These are phyloP conservation scores for Solanum chacoense DNA, from an alignment of 305 asterid species.

Conservation along the genomic window DNA sequence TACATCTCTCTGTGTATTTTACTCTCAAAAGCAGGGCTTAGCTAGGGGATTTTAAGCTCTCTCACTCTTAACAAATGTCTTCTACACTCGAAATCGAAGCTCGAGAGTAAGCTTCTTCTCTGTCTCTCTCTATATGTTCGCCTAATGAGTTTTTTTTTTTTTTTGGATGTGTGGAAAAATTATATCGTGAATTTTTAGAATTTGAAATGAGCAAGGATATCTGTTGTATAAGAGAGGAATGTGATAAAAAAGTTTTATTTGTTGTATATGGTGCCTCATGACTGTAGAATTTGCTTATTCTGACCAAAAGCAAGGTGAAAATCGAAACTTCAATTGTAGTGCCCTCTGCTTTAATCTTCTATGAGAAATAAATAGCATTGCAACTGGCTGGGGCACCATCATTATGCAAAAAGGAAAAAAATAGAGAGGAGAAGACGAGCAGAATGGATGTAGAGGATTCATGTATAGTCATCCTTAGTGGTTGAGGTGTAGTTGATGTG, in stretches of 20 bases:
- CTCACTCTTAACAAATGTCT: conserved; percentile 35
- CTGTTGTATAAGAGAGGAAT: not conserved
- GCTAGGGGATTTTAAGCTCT: not conserved
- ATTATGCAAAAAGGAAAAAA: not conserved
- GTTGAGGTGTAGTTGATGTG: not conserved
- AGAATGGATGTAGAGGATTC: not conserved
- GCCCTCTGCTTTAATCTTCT: not conserved
- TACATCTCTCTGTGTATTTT: not conserved
- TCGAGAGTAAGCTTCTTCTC: conserved; percentile 53
- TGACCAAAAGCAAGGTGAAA: not conserved
- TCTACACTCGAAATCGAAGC: conserved; percentile 96
- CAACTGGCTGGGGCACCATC: not conserved
- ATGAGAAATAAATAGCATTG: not conserved
- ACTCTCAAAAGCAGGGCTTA: not conserved
- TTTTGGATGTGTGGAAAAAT: not conserved
- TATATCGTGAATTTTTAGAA: not conserved
- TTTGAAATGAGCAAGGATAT: not conserved
- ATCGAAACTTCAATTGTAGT: not conserved
- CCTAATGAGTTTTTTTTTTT: not conserved
- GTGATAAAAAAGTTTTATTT: not conserved
- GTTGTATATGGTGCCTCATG: not conserved
- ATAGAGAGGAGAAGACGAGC: not conserved
- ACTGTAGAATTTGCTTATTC: not conserved
- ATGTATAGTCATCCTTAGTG: not conserved
- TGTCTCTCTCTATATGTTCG: not conserved